Conservation (phyloP, 1,284 basidiomycete genomes). For the Megacollybia platyphylla region DNA sequence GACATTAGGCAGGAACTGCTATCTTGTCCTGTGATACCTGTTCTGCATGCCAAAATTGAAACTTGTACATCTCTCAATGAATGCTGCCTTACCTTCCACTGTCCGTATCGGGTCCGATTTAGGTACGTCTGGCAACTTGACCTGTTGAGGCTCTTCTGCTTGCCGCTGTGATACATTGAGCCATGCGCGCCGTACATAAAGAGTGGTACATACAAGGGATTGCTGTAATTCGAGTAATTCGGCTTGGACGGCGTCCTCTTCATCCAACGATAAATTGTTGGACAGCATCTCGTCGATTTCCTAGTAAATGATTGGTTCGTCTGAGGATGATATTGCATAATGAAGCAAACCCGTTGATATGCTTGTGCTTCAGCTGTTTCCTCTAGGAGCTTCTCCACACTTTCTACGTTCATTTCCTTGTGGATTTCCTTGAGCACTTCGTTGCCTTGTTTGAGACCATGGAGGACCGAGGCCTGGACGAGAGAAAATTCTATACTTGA, state of each 20-base stretch:
- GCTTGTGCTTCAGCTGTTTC: conserved; percentile 87
- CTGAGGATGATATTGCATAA: background rate
- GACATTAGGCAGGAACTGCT: background rate
- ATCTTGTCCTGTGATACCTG: background rate
- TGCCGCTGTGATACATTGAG: background rate
- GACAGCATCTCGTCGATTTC: conserved; percentile 87
- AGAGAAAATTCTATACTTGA: conserved; percentile 94
- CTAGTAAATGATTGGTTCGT: conserved; percentile 22
- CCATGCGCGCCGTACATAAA: background rate
- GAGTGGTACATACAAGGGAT: conserved; percentile 31
- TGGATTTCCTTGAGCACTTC: conserved; percentile 90
- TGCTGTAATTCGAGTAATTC: conserved; percentile 65
- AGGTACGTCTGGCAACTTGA: conserved; percentile 20
- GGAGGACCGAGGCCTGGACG: conserved; percentile 85
- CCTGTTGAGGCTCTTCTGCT: conserved; percentile 9
- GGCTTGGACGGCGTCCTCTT: conserved; percentile 86
- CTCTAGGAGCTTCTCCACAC: conserved; percentile 86
- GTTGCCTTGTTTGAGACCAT: conserved; percentile 88
- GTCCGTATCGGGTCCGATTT: conserved; percentile 1
- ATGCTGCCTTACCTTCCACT: background rate
- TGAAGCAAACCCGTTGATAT: conserved; percentile 64
- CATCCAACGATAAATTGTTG: conserved; percentile 73
- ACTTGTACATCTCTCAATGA: too few relatives aligned
- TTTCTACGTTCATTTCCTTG: conserved; percentile 84
- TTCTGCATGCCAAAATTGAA: background rate